Evolutionary conservation across 208 protist species (phyloP).

Genomic region (Trypanosoma grayi): DNA sequence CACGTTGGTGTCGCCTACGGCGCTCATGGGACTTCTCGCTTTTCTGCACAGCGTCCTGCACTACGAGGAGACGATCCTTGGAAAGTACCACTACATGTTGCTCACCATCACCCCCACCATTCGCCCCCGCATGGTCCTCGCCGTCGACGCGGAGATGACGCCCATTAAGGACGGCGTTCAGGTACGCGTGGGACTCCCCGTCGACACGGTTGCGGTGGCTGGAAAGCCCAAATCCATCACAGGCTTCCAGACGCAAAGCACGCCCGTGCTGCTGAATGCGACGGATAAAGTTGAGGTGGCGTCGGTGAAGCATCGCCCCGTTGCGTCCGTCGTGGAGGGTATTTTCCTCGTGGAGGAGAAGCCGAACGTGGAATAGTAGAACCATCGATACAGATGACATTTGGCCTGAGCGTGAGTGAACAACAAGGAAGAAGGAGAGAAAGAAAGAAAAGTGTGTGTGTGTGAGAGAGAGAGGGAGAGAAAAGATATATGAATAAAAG

Average conservation of each 20-base stretch:
- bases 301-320: constrained; percentile 88
- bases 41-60: constrained; percentile 94
- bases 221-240: constrained; percentile 99
- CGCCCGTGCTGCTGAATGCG: constrained; percentile 96
- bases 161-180: constrained; percentile 84
- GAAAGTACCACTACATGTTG: constrained; percentile 97
- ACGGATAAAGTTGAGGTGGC: constrained; percentile 98
- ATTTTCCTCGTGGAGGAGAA: constrained; percentile 86
- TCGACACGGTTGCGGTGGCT: constrained; percentile 97
- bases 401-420: no score
- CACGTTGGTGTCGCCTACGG: constrained; percentile 74
- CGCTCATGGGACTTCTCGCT: constrained; percentile 91
- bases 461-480: not conserved
- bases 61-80: constrained; percentile 90
- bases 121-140: constrained; percentile 96
- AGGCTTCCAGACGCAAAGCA: constrained; percentile 99
- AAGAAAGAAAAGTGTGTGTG: constrained; percentile 1
- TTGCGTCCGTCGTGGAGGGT: constrained; percentile 79
- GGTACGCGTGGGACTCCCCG: constrained; percentile 90
- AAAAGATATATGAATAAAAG: not conserved
- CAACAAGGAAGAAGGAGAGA: constrained; percentile 5
- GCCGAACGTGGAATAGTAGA: constrained; percentile 35
- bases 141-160: constrained; percentile 95
- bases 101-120: constrained; percentile 93
- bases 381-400: no score